A percentile compares a stretch with the other conserved stretches of the same genome.
phyloP scores from a whole-genome alignment of 139 green algal species.

The Zygnema cylindricum region DNA sequence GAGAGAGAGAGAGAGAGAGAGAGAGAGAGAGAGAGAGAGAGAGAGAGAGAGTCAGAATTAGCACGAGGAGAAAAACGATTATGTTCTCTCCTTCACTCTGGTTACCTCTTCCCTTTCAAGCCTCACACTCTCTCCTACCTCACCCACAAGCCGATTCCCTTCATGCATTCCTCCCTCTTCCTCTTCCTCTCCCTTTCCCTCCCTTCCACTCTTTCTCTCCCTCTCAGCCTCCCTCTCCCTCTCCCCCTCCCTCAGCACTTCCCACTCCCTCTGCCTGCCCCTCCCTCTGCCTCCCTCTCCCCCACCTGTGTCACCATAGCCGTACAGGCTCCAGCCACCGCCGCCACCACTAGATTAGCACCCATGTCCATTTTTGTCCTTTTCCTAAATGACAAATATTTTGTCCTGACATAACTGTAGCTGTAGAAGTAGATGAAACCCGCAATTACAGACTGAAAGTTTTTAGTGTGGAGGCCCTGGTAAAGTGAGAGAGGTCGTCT shows the following conservation, averaged over 20 bases:
- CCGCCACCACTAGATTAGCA: slow-evolving; percentile 60
- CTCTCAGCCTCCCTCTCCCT: no score
- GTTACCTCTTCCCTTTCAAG: slow-evolving; percentile 48
- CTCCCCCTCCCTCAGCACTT: no score
- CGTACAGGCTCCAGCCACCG: slow-evolving; percentile 55
- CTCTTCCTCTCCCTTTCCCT: no score
- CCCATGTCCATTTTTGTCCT: slow-evolving; percentile 30
- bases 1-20: no score
- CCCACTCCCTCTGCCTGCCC: no score
- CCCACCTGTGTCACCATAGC: slow-evolving; percentile 63
- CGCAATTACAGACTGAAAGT: slow-evolving; percentile 51
- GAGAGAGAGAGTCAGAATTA: no score
- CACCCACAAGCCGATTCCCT: slow-evolving; percentile 18
- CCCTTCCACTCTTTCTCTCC: no score
- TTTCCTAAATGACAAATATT: slow-evolving; percentile 21
- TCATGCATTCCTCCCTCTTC: neutral
- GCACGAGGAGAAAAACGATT: no score
- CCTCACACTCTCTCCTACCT: slow-evolving; percentile 57
- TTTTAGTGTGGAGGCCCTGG: slow-evolving; percentile 60
- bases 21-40: no score
- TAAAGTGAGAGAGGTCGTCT: slow-evolving; percentile 46
- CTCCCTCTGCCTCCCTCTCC: no score
- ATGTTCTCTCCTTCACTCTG: no score
- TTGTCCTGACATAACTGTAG: slow-evolving; percentile 60
- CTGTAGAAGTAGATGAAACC: slow-evolving; percentile 67